A percentile compares a stretch with the other conserved stretches of the same genome.
Conservation (phyloP, 345 rosid genomes). For the Barbarea vulgaris region DNA sequence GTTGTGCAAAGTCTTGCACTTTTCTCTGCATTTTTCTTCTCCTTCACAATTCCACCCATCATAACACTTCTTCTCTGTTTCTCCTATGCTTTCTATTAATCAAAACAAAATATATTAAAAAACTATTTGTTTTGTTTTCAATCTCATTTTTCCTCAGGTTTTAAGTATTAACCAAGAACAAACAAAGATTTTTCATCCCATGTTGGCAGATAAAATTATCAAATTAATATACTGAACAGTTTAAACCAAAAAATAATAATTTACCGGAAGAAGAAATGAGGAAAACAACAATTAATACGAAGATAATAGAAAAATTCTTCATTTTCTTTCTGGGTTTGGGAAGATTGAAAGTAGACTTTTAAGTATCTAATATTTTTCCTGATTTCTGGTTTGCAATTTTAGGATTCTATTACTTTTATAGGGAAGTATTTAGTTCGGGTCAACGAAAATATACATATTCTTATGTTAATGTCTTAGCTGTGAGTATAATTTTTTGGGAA, state of each 20-base stretch:
- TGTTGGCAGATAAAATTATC: not conserved
- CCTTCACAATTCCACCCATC: not conserved
- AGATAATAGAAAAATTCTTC: slow-evolving; percentile 13
- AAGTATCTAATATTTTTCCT: not conserved
- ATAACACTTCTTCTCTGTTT: not conserved
- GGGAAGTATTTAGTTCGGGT: not conserved
- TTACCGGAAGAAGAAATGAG: slow-evolving; percentile 20
- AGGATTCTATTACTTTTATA: not conserved
- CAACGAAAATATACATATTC: not conserved
- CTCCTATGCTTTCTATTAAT: not conserved
- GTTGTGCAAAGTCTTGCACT: not conserved
- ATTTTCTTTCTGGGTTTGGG: not conserved
- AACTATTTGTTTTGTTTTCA: not conserved
- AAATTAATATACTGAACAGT: not conserved
- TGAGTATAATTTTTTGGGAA: too few species aligned
- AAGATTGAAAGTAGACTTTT: not conserved
- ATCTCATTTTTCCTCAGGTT: not conserved
- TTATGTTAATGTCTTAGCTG: not conserved
- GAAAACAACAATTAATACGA: slow-evolving; percentile 8
- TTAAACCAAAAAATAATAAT: not conserved
- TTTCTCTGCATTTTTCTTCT: not conserved
- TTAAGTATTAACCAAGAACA: not conserved
- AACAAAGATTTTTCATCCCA: not conserved
- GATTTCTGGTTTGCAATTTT: not conserved
- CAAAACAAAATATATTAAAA: not conserved